Percentiles rank a stretch among this genome's conserved stretches.
phyloP scores from a whole-genome alignment of 371 early-diverging fungal species.

The Chytridium lagenaria region DNA sequence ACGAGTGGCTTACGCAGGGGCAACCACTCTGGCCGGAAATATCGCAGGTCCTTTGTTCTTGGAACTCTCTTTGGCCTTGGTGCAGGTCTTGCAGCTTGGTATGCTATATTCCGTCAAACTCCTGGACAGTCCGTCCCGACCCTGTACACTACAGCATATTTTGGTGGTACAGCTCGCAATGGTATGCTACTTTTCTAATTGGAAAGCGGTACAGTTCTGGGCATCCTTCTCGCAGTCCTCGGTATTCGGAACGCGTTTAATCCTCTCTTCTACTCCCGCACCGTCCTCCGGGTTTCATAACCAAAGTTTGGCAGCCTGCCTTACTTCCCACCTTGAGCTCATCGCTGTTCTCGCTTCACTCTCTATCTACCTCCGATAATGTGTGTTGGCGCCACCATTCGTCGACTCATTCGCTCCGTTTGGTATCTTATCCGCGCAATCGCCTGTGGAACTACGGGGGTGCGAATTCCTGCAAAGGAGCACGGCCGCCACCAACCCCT shows the following conservation, averaged over 20 bases:
- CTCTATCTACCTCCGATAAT: conserved; percentile 4
- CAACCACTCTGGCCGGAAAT: neutral
- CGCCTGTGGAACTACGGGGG: neutral
- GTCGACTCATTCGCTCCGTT: neutral
- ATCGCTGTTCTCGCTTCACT: neutral
- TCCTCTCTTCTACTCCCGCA: conserved; percentile 12
- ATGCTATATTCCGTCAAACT: too few relatives aligned
- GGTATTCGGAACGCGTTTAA: conserved; percentile 4
- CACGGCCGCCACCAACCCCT: neutral
- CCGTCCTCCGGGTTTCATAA: neutral
- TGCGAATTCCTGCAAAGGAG: neutral
- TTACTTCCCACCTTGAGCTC: neutral
- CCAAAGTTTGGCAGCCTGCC: conserved; percentile 5
- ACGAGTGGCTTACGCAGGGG: neutral
- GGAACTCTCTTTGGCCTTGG: neutral
- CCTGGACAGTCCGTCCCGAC: too few relatives aligned
- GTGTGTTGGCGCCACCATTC: neutral
- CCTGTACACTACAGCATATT: too few relatives aligned
- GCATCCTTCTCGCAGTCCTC: neutral
- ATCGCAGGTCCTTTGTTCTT: conserved; percentile 2
- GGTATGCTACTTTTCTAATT: too few relatives aligned
- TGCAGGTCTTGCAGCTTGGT: neutral
- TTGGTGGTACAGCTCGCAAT: neutral
- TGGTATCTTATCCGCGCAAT: neutral
- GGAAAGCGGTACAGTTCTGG: neutral